phyloP scores from a whole-genome alignment of 345 rosid genomes.

The Eucalyptus cladocalyx region DNA sequence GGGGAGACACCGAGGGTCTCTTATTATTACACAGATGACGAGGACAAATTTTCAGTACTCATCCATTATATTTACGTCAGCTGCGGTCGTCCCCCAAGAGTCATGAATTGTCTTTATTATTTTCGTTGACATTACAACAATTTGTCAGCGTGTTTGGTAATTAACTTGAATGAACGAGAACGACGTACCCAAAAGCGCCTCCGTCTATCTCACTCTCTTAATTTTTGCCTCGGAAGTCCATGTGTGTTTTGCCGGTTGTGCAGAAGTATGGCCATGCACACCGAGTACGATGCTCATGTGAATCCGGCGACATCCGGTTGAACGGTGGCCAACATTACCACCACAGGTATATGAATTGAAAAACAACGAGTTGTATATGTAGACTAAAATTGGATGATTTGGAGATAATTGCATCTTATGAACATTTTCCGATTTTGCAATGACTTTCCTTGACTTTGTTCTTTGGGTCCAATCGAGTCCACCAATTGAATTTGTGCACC shows the following conservation, averaged over 20 bases:
- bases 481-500: no score
- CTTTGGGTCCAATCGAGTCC: no score
- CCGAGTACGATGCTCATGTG: no score
- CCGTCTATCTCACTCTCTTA: not conserved
- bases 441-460: no score
- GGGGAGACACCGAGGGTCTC: not conserved
- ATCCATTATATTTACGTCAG: not conserved
- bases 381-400: no score
- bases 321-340: no score
- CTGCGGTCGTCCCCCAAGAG: not conserved
- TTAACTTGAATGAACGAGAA: not conserved
- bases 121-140: no score
- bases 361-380: no score
- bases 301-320: no score
- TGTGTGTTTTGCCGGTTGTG: not conserved
- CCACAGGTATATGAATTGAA: no score
- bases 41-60: not conserved
- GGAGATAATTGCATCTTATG: no score
- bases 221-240: not conserved
- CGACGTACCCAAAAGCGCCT: not conserved
- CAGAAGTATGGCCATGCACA: not conserved
- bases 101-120: not conserved
- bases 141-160: not conserved
- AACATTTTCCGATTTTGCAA: no score
- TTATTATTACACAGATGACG: not conserved